Evolutionary conservation across 352 stramenopile genomes (phyloP).

Genomic region (Globisporangium okanoganense): DNA sequence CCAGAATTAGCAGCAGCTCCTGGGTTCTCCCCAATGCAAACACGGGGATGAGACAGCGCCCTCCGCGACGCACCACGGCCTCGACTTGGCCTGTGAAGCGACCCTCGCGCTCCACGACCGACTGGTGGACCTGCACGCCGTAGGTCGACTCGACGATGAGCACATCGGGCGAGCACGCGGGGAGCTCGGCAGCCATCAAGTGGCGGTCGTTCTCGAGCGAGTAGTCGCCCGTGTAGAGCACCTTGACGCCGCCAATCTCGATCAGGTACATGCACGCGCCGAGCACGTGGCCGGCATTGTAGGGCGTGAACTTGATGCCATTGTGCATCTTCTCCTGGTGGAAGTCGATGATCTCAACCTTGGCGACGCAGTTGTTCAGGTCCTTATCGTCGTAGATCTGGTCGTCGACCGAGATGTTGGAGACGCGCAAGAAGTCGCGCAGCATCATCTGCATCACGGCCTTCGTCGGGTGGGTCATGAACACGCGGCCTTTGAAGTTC

Average conservation of each 20-base stretch:
- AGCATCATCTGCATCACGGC: slow-evolving; percentile 98
- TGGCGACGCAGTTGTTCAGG: slow-evolving; percentile 95
- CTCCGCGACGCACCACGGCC: slow-evolving; percentile 93
- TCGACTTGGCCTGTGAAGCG: slow-evolving; percentile 97
- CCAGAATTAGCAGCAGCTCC: slow-evolving; percentile 98
- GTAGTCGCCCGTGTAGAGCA: slow-evolving; percentile 99
- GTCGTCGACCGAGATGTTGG: slow-evolving; percentile 92
- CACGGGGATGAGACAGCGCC: slow-evolving; percentile 97
- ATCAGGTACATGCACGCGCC: slow-evolving; percentile 99
- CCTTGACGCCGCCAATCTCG: slow-evolving; percentile 96
- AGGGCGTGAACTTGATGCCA: slow-evolving; percentile 98
- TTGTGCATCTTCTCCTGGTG: slow-evolving; percentile 96
- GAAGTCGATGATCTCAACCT: slow-evolving; percentile 99
- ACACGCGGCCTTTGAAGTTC: slow-evolving; percentile 96
- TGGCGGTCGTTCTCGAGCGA: slow-evolving; percentile 98
- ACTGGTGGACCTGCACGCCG: slow-evolving; percentile 96
- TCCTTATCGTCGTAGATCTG: slow-evolving; percentile 94
- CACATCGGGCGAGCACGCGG: slow-evolving; percentile 92
- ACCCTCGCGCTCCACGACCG: slow-evolving; percentile 93
- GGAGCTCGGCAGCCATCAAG: slow-evolving; percentile 91
- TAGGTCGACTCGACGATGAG: slow-evolving; percentile 99
- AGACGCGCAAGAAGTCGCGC: slow-evolving; percentile 95
- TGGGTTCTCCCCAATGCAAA: slow-evolving; percentile 98
- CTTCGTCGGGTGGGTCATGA: slow-evolving; percentile 99
- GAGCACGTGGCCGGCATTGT: slow-evolving; percentile 99